Conservation (phyloP, 1,284 basidiomycete species). For the Hemileia vastatrix region DNA sequence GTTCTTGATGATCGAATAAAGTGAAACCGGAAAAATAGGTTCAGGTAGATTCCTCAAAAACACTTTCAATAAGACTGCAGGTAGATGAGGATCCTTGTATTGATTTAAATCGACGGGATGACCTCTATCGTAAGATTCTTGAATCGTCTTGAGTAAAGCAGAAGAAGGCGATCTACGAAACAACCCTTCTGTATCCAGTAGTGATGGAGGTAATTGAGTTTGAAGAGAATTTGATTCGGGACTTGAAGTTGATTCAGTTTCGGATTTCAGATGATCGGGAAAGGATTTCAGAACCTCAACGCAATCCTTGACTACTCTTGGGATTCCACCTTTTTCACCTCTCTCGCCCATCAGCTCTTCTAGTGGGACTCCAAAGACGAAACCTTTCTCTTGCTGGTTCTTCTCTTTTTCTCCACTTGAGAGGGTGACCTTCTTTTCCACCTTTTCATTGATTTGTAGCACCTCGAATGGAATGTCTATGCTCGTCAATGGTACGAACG, state of each 20-base stretch:
- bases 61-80: constrained; percentile 73
- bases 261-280: too few relatives aligned
- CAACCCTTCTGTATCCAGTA: constrained; percentile 62
- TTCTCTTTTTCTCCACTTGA: constrained; percentile 54
- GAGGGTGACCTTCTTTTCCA: constrained; percentile 24
- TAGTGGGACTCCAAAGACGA: constrained; percentile 65
- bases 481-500: constrained; percentile 64
- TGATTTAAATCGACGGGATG: constrained; percentile 63
- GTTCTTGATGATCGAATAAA: constrained; percentile 57
- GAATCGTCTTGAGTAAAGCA: constrained; percentile 58
- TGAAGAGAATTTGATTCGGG: background rate
- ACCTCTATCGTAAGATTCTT: constrained; percentile 72
- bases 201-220: constrained; percentile 43
- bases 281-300: constrained; percentile 66
- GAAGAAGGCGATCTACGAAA: constrained; percentile 68
- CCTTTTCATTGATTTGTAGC: constrained; percentile 50
- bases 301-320: constrained; percentile 64
- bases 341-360: constrained; percentile 69
- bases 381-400: constrained; percentile 58
- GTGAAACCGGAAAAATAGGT: constrained; percentile 59
- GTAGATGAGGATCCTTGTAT: constrained; percentile 65
- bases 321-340: constrained; percentile 67
- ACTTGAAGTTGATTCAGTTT: constrained; percentile 53
- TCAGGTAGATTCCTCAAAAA: constrained; percentile 66
- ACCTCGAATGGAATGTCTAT: constrained; percentile 72